Conservation (phyloP, 257 asterid genomes). For the Plantago elongata region DNA sequence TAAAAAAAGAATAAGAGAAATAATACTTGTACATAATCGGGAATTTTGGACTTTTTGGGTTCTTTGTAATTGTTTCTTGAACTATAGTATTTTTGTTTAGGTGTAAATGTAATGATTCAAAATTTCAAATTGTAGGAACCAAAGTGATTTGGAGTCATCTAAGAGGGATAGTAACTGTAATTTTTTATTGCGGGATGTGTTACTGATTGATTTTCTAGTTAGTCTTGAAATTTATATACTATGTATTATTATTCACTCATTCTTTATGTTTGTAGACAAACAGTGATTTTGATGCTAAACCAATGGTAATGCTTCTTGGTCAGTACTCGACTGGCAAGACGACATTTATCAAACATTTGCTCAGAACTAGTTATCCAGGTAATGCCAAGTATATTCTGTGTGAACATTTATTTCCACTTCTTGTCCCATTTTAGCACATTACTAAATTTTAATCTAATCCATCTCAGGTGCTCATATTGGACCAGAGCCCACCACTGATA, state of each 20-base stretch:
- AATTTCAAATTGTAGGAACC: too few species aligned
- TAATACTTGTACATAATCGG: too few species aligned
- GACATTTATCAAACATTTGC: slow-evolving; percentile 93
- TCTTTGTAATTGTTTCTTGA: too few species aligned
- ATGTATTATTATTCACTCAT: slow-evolving; percentile 14
- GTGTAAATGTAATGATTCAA: too few species aligned
- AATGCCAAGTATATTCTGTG: slow-evolving; percentile 12
- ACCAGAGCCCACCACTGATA: slow-evolving; percentile 98
- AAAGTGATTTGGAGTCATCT: too few species aligned
- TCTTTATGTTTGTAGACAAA: slow-evolving; percentile 44
- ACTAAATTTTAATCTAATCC: slow-evolving; percentile 13
- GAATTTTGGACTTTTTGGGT: too few species aligned
- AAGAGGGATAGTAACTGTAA: too few species aligned
- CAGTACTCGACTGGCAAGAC: slow-evolving; percentile 98
- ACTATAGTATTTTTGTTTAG: too few species aligned
- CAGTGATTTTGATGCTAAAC: slow-evolving; percentile 97
- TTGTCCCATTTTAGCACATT: neutral
- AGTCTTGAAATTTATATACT: slow-evolving; percentile 13
- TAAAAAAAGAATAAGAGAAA: too few species aligned
- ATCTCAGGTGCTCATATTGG: slow-evolving; percentile 95
- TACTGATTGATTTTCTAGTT: slow-evolving; percentile 9
- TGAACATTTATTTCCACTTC: slow-evolving; percentile 10
- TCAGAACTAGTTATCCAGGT: slow-evolving; percentile 84
- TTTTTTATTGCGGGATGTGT: neutral
- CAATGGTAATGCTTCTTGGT: slow-evolving; percentile 99